phyloP scores from a whole-genome alignment of 129 eudicot genomes.

The Escallonia rubra region DNA sequence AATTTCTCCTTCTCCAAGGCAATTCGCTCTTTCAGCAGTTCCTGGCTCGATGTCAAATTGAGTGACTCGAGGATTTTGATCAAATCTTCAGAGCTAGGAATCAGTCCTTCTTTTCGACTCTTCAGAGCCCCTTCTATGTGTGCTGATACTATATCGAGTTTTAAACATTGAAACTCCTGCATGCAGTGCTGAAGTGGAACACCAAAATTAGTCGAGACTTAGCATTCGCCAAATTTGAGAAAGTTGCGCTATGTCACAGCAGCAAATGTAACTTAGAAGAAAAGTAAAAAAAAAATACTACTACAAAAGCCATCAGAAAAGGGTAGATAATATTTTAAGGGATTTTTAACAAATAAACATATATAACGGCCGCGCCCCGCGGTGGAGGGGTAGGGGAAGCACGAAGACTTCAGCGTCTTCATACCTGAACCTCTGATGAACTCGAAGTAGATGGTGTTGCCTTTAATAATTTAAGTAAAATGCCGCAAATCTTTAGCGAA shows the following conservation, averaged over 20 bases:
- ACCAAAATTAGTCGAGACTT: constrained; percentile 6
- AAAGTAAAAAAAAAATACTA: background rate
- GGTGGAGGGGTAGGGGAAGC: background rate
- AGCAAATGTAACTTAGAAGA: background rate
- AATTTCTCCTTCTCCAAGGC: constrained; percentile 68
- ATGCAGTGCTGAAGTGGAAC: constrained; percentile 43
- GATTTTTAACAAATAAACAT: background rate
- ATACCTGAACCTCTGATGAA: constrained; percentile 60
- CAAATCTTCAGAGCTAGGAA: constrained; percentile 38
- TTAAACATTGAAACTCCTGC: constrained; percentile 54
- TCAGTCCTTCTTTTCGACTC: constrained; percentile 34
- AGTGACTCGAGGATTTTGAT: constrained; percentile 37
- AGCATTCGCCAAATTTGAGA: background rate
- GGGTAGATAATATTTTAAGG: background rate
- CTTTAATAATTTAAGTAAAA: constrained; percentile 38
- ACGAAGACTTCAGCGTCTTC: constrained; percentile 17
- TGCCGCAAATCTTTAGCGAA: constrained; percentile 47
- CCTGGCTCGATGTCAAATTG: constrained; percentile 47
- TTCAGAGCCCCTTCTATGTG: constrained; percentile 50
- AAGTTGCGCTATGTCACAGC: background rate
- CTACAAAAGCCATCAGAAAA: background rate
- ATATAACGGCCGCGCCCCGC: too few relatives aligned
- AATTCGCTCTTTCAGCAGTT: constrained; percentile 63
- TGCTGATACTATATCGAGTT: constrained; percentile 40
- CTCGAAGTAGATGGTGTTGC: constrained; percentile 38